Conservation (phyloP, 345 rosid species). For the Toxicodendron radicans region DNA sequence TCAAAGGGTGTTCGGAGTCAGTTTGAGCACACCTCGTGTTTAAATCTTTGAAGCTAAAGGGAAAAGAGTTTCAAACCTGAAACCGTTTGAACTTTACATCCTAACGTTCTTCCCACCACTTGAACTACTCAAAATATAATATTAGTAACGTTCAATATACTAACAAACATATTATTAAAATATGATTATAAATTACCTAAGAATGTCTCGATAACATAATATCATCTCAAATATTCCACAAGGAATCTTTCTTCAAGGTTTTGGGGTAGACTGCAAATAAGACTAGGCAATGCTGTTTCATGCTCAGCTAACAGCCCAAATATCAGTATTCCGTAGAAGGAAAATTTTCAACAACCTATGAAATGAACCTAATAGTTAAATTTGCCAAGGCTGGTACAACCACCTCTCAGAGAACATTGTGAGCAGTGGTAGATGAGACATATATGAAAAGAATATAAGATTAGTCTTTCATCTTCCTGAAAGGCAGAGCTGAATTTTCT, state of each 20-base stretch:
- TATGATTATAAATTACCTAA: too few species aligned
- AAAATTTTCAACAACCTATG: constrained; percentile 3
- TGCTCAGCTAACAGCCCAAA: constrained; percentile 17
- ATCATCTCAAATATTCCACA: neutral
- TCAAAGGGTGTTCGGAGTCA: too few species aligned
- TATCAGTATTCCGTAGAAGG: neutral
- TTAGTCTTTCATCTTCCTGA: neutral
- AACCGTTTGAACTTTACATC: too few species aligned
- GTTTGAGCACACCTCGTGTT: too few species aligned
- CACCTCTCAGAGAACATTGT: constrained; percentile 22
- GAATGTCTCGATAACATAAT: too few species aligned
- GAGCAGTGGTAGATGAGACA: constrained; percentile 24
- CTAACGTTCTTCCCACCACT: too few species aligned
- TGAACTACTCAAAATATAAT: too few species aligned
- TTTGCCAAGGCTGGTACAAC: constrained; percentile 23
- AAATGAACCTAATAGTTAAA: neutral
- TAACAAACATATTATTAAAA: too few species aligned
- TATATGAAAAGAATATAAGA: constrained; percentile 5
- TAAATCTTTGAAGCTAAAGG: too few species aligned
- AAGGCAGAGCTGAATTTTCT: neutral
- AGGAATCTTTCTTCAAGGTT: neutral
- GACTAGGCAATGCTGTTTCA: neutral
- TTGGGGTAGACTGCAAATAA: neutral
- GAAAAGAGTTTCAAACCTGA: too few species aligned
- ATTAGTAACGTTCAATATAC: too few species aligned